These are phyloP conservation scores for Clarkia xantiana DNA, from an alignment of 345 rosid species.

Conservation along the genomic window DNA sequence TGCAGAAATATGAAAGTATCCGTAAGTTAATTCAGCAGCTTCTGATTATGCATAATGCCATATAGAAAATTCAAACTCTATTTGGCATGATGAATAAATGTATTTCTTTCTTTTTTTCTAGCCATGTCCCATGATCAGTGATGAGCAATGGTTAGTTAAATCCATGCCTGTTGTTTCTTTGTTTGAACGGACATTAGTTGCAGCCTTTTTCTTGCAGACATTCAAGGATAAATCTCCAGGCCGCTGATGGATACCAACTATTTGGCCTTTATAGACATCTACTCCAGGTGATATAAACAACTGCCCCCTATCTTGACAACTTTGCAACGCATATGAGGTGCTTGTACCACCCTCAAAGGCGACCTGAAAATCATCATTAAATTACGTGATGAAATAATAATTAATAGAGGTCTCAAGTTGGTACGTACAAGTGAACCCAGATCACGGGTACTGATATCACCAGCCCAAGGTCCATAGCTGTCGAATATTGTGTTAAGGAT, in stretches of 20 bases:
- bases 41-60: neutral
- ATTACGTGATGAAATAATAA: neutral
- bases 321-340: constrained; percentile 72
- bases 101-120: no score
- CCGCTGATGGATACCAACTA: constrained; percentile 88
- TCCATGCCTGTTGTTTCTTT: constrained; percentile 62
- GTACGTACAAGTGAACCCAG: constrained; percentile 75
- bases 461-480: constrained; percentile 87
- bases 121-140: no score
- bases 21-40: neutral
- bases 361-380: constrained; percentile 27
- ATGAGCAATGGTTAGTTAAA: neutral
- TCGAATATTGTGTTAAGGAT: constrained; percentile 81
- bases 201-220: constrained; percentile 92
- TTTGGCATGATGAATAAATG: no score
- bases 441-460: constrained; percentile 78
- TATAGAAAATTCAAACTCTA: no score
- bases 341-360: constrained; percentile 87
- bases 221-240: constrained; percentile 79
- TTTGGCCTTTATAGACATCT: constrained; percentile 83
- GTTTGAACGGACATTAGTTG: constrained; percentile 84
- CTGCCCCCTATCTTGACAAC: constrained; percentile 89
- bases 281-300: constrained; percentile 77
- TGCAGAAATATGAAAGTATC: constrained; percentile 13
- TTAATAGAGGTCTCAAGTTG: neutral